These are phyloP conservation scores for Magnolia sinica DNA, from an alignment of 164 flowering plant genomes.

Conservation along the genomic window DNA sequence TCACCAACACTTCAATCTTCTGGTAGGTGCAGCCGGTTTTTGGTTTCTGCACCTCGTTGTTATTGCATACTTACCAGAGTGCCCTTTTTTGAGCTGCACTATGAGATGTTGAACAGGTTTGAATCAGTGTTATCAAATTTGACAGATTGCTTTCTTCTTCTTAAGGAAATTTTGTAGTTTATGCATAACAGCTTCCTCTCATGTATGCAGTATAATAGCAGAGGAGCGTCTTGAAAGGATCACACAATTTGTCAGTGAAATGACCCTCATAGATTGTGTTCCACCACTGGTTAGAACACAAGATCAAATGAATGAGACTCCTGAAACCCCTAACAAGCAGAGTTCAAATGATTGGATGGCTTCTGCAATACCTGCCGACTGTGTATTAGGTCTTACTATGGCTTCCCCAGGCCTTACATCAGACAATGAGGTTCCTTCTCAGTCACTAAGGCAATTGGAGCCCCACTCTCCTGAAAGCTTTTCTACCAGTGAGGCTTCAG, in stretches of 20 bases:
- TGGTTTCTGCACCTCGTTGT: constrained; percentile 96
- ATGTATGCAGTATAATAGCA: constrained; percentile 73
- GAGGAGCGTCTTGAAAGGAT: constrained; percentile 91
- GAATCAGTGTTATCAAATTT: neutral
- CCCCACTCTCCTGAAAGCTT: constrained; percentile 59
- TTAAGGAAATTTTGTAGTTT: neutral
- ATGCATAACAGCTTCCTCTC: constrained; percentile 10
- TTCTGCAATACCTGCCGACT: constrained; percentile 68
- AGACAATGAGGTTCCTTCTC: constrained; percentile 49
- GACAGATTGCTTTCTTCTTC: neutral
- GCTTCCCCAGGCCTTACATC: constrained; percentile 70
- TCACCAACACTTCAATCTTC: constrained; percentile 53
- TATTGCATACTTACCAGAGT: constrained; percentile 85
- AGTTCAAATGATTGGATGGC: constrained; percentile 59
- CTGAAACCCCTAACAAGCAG: constrained; percentile 28
- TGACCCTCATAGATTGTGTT: constrained; percentile 39
- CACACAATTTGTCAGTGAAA: constrained; percentile 68
- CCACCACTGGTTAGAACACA: constrained; percentile 36
- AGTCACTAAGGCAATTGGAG: constrained; percentile 41
- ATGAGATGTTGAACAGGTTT: constrained; percentile 92
- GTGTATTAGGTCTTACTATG: constrained; percentile 61
- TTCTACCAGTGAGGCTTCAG: constrained; percentile 57
- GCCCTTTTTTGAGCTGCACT: constrained; percentile 94
- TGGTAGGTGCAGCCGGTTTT: constrained; percentile 50
- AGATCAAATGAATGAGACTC: constrained; percentile 37